phyloP scores from a whole-genome alignment of 345 rosid genomes.

The Syzygium oleosum region DNA sequence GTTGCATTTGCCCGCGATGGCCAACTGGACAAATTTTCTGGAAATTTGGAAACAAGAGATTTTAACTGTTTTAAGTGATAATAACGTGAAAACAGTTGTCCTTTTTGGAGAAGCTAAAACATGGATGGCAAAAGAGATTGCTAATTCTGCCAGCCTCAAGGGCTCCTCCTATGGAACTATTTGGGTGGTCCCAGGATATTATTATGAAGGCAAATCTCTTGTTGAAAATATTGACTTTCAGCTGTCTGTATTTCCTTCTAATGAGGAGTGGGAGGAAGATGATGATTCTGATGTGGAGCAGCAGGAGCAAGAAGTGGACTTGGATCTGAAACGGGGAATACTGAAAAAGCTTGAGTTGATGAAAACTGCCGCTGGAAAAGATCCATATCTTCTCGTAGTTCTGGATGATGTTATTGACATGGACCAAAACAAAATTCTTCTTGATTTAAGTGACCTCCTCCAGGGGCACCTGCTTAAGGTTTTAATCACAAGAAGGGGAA shows the following conservation, averaged over 20 bases:
- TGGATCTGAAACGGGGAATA: not conserved
- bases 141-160: not conserved
- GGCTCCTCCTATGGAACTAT: slow-evolving; percentile 1
- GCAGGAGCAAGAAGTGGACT: not conserved
- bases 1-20: not conserved
- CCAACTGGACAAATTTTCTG: not conserved
- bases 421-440: not conserved
- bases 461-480: not conserved
- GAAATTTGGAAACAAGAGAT: not conserved
- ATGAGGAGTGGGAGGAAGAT: slow-evolving; percentile 1
- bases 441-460: not conserved
- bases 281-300: not conserved
- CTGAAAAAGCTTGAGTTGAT: not conserved
- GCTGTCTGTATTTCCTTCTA: not conserved
- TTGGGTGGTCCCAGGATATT: not conserved
- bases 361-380: not conserved
- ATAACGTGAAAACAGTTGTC: not conserved
- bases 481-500: not conserved
- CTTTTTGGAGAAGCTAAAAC: slow-evolving; percentile 1
- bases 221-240: not conserved
- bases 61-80: not conserved
- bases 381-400: not conserved
- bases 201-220: not conserved
- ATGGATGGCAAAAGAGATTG: slow-evolving; percentile 6
- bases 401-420: not conserved